Base-by-base conservation (phyloP, 1,139 yeast genomes). In the Pichia cactophila region DNA sequence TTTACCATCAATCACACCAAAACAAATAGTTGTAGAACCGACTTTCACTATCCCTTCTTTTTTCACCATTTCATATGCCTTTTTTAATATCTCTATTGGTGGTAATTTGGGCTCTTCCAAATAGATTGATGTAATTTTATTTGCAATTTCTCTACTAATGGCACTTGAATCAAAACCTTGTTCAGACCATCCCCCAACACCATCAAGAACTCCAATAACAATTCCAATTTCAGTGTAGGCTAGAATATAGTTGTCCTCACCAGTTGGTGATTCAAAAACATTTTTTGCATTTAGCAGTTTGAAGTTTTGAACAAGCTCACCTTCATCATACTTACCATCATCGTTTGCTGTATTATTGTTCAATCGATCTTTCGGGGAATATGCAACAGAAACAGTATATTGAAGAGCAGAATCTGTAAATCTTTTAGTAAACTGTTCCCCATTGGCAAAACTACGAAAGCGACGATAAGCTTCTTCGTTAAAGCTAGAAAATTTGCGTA, bases 131-230 rank as follows among this genome's bases (percentile, higher is more conserved):
- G 65, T 62, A 51, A 75, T 69, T 7, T 74, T 66, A 16, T 65
- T 66, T 56, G 89, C 83, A 45, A 84, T 66, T 59, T 83, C 90
- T 58, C 90, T 70, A 14, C 87, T 80, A 43, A 85, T 83, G 9
- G 90, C 90, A 52, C 85, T 78, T 2, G 96, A 86, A 64, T 90
- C 97, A 58, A 82, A 86, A 0, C 97, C 97, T 41, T 87, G 83
- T 57, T 86, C 92, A 2, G 88, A 78, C 97, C 97, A 92, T 1
- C 97, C 97, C 17, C 97, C 97, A 6, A 92, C 97, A 20, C 98
- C 98, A 66, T 92, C 98, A 3, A 97, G 92, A 1, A 92, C 97
- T 10, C 96, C 97, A 9, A 87, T 74, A 0, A 90, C 80, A 1
- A 84, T 62, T 39, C 74, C 73, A 10, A 78, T 73, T 12, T 69